Conservation (phyloP, 164 flowering plant genomes). For the Kalanchoe fedtschenkoi region DNA sequence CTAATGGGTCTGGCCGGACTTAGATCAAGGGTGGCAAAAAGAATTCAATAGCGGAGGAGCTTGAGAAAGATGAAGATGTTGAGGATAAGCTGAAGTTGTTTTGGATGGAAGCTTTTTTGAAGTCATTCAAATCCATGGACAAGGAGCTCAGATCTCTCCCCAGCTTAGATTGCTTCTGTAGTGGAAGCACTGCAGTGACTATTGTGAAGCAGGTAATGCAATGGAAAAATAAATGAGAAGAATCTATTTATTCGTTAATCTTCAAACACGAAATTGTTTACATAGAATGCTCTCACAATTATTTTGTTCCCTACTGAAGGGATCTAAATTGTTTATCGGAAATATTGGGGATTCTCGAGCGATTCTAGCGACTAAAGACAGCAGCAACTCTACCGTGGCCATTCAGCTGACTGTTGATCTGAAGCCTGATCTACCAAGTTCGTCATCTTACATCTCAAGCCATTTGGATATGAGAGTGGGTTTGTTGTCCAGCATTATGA, state of each 20-base stretch:
- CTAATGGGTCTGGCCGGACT: constrained; percentile 24
- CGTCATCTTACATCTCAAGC: constrained; percentile 11
- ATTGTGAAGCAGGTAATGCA: constrained; percentile 66
- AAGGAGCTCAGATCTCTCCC: constrained; percentile 77
- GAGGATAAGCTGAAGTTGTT: constrained; percentile 35
- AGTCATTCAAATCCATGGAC: constrained; percentile 82
- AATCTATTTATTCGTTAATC: background rate
- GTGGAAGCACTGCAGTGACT: constrained; percentile 92
- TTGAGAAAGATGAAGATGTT: constrained; percentile 26
- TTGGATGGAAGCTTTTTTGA: constrained; percentile 77
- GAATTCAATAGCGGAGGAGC: constrained; percentile 28
- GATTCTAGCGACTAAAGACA: constrained; percentile 65
- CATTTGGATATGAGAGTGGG: background rate
- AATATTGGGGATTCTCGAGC: constrained; percentile 94
- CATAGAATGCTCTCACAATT: background rate
- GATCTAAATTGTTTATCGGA: constrained; percentile 82
- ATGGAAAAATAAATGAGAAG: background rate
- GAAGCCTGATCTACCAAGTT: constrained; percentile 90
- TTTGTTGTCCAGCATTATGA: constrained; percentile 1
- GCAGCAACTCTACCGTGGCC: constrained; percentile 52
- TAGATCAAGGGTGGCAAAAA: constrained; percentile 32
- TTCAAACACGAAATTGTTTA: background rate
- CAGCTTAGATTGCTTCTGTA: constrained; percentile 79
- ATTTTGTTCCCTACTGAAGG: constrained; percentile 27
- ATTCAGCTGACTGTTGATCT: constrained; percentile 75